Evolutionary conservation across 345 rosid genomes (phyloP).

Genomic region (Dipteronia dyeriana): DNA sequence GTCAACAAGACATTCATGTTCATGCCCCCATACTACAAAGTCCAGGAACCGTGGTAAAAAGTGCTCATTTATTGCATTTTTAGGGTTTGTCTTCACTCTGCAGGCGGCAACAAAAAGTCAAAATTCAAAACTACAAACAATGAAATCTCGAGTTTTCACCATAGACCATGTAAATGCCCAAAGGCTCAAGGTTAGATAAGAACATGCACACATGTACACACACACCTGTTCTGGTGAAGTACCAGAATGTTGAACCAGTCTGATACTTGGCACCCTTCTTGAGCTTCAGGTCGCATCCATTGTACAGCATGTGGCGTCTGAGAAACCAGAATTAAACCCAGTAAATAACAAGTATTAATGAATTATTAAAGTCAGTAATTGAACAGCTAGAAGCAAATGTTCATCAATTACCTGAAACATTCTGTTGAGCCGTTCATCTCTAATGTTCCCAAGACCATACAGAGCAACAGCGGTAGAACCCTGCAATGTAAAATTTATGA

Average conservation of each 20-base stretch:
- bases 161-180: neutral
- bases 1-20: slow-evolving; percentile 93
- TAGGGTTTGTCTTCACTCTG: slow-evolving; percentile 95
- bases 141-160: neutral
- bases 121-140: neutral
- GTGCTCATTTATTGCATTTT: slow-evolving; percentile 97
- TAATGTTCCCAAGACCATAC: slow-evolving; percentile 96
- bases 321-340: slow-evolving; percentile 26
- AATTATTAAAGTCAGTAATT: slow-evolving; percentile 17
- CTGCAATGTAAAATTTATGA: slow-evolving; percentile 39
- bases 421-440: slow-evolving; percentile 97
- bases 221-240: slow-evolving; percentile 95
- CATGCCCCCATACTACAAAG: slow-evolving; percentile 98
- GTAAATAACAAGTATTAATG: slow-evolving; percentile 1
- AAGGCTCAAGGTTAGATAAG: slow-evolving; percentile 3
- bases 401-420: slow-evolving; percentile 81
- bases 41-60: slow-evolving; percentile 94
- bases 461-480: slow-evolving; percentile 95
- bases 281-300: slow-evolving; percentile 99
- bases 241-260: slow-evolving; percentile 98
- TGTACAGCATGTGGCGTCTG: slow-evolving; percentile 98
- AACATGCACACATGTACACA: neutral
- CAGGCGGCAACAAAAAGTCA: slow-evolving; percentile 20
- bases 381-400: slow-evolving; percentile 14
- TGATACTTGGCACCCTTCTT: slow-evolving; percentile 75